phyloP scores from a whole-genome alignment of 805 yeast species.

The Metschnikowia rubicola region DNA sequence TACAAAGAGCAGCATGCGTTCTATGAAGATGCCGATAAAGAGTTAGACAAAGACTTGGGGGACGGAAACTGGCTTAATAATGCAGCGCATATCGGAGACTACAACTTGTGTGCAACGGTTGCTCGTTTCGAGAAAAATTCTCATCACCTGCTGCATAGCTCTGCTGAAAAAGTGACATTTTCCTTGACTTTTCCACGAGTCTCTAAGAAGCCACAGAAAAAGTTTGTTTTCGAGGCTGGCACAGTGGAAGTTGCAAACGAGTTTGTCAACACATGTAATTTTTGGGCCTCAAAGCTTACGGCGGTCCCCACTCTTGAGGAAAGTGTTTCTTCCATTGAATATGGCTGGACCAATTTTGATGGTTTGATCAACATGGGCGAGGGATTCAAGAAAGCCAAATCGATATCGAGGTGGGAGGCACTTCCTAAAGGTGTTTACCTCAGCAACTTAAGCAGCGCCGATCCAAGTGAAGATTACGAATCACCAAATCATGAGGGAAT shows the following conservation, averaged over 20 bases:
- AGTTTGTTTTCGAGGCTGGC: slow-evolving; percentile 61
- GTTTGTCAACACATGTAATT: slow-evolving; percentile 75
- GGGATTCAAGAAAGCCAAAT: slow-evolving; percentile 30
- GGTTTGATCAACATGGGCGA: slow-evolving; percentile 25
- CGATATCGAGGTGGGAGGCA: slow-evolving; percentile 43
- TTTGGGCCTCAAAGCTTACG: slow-evolving; percentile 85
- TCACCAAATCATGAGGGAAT: slow-evolving; percentile 31
- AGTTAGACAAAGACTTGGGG: slow-evolving; percentile 37
- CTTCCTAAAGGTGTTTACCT: slow-evolving; percentile 40
- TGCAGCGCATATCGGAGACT: slow-evolving; percentile 54
- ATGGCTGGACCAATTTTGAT: slow-evolving; percentile 65
- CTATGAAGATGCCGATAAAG: slow-evolving; percentile 16
- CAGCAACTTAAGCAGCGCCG: slow-evolving; percentile 33
- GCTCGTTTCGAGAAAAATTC: slow-evolving; percentile 37
- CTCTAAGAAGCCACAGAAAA: slow-evolving; percentile 33
- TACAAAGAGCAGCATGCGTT: slow-evolving; percentile 21
- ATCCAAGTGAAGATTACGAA: slow-evolving; percentile 17
- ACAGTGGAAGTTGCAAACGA: slow-evolving; percentile 64
- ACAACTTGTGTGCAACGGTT: slow-evolving; percentile 49
- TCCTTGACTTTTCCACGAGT: slow-evolving; percentile 52
- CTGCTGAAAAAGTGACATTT: slow-evolving; percentile 39
- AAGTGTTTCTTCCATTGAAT: slow-evolving; percentile 72
- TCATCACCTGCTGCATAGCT: slow-evolving; percentile 14
- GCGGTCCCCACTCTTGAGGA: slow-evolving; percentile 70
- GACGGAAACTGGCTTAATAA: slow-evolving; percentile 70